A percentile compares a stretch with the other conserved stretches of the same genome.
Conservation (phyloP, 345 rosid genomes). For the Populus pruinosa region DNA sequence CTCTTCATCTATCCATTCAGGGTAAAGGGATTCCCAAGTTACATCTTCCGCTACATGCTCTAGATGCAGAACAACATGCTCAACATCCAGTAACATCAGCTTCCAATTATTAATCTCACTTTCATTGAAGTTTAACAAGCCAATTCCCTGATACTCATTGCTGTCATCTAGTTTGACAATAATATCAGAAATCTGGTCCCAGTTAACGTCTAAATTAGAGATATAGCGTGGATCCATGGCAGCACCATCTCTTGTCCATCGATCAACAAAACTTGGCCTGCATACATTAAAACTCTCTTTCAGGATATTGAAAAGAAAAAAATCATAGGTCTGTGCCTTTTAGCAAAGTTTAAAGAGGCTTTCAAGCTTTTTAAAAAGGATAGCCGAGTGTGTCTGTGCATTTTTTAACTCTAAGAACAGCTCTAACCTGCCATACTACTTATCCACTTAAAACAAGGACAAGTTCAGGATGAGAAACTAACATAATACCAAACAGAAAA, state of each 20-base stretch:
- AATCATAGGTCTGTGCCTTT: background rate
- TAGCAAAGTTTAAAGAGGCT: background rate
- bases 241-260: conserved; percentile 45
- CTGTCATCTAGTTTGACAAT: conserved; percentile 46
- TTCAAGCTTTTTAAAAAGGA: background rate
- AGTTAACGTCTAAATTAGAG: conserved; percentile 49
- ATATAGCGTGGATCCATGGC: conserved; percentile 52
- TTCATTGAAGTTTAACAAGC: conserved; percentile 64
- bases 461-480: background rate
- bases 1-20: conserved; percentile 95
- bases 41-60: conserved; percentile 37
- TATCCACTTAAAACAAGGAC: background rate
- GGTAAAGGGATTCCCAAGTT: conserved; percentile 81
- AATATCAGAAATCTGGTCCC: conserved; percentile 56
- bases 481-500: background rate
- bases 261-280: conserved; percentile 42
- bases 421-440: background rate
- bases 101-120: conserved; percentile 56
- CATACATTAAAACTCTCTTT: conserved; percentile 11
- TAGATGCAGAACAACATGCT: conserved; percentile 56
- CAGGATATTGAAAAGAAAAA: conserved; percentile 2
- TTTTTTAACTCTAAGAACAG: no score
- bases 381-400: background rate
- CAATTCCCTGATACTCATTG: conserved; percentile 59
- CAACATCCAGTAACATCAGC: conserved; percentile 51